Base-by-base conservation (phyloP, 2,329 filamentous ascomycete species). In the Pezicula neosporulosa region DNA sequence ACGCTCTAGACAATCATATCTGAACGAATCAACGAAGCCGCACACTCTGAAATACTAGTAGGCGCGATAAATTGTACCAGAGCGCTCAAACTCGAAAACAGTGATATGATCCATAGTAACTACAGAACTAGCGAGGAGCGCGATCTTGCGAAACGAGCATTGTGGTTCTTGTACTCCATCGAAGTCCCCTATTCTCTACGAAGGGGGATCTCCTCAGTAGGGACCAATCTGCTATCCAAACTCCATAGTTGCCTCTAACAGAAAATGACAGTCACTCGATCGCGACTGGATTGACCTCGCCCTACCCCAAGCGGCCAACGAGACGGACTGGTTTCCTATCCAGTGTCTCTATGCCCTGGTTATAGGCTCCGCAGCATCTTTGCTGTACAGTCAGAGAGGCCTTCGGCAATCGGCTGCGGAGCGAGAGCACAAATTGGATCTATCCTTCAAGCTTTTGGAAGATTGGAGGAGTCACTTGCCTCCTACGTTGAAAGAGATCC, bases 401-500 rank as follows among this genome's bases (percentile, higher is more conserved):
- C 43, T 51, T 28, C 41, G 49, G 15, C 49, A 51, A 30, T 51
- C 49, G 6, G 3, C 19, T 18, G 24, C n/a, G 16, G 43, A 51
- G 36, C 49, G 49, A 39, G 49, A 51, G 43, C 42, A 51, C 15
- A 51, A 46, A 15, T 18, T 46, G 33, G 43, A 47, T 4, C 39
- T 46, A 16, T 9, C 49, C 33, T 51, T 35, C 49, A 46, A 51
- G 21, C 49, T 51, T 16, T 33, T 51, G 33, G 49, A 51, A 21
- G 49, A 46, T 18, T 51, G 49, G 49, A 21, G 49, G 30, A 51
- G 43, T 19, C 49, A 21, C 49, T 21, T 51, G 13, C 49, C 49
- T 8, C 10, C 42, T 51, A 24, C 49, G 16, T 37, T 51, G 33
- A 39, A 47, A 33, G 49, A 51, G n/a, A 51, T 51, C n/a, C 33